Conservation (phyloP, 768 basidiomycete genomes). For the Rickenella mellea region DNA sequence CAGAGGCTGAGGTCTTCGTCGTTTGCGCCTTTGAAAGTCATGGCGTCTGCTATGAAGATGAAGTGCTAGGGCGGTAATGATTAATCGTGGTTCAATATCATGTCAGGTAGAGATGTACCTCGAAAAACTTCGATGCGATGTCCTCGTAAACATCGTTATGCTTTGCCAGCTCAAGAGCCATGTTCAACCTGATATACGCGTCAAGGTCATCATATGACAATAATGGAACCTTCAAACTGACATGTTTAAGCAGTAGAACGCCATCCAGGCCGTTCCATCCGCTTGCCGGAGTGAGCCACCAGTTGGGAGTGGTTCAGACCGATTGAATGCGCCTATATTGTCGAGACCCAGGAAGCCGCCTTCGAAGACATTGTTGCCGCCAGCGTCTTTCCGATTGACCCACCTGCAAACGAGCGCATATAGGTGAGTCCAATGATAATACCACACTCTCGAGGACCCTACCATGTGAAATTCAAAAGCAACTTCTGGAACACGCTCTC, state of each 20-base stretch:
- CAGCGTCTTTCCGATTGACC: slow-evolving; percentile 97
- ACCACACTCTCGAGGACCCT: slow-evolving; percentile 9
- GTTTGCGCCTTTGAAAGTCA: slow-evolving; percentile 78
- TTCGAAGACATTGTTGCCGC: slow-evolving; percentile 94
- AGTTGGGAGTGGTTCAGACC: slow-evolving; percentile 92
- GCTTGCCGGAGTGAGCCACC: slow-evolving; percentile 92
- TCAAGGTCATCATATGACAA: slow-evolving; percentile 3
- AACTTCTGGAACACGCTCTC: slow-evolving; percentile 99
- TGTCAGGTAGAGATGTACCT: slow-evolving; percentile 33
- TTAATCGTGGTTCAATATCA: slow-evolving; percentile 4
- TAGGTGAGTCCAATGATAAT: background rate
- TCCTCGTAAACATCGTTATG: slow-evolving; percentile 98
- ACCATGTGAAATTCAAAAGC: slow-evolving; percentile 95
- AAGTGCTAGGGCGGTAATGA: slow-evolving; percentile 83
- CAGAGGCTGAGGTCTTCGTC: slow-evolving; percentile 77
- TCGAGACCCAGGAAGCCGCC: slow-evolving; percentile 97
- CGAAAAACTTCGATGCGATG: slow-evolving; percentile 97
- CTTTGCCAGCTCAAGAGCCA: slow-evolving; percentile 95
- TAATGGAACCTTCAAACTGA: slow-evolving; percentile 24
- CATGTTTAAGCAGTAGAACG: slow-evolving; percentile 97
- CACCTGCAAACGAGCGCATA: slow-evolving; percentile 43
- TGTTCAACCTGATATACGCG: slow-evolving; percentile 63
- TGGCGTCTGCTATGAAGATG: slow-evolving; percentile 96
- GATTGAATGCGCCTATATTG: slow-evolving; percentile 97
- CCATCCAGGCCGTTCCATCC: slow-evolving; percentile 99